Evolutionary conservation across 1,284 basidiomycete species (phyloP).

Genomic region (Cutaneotrichosporon cavernicola): DNA sequence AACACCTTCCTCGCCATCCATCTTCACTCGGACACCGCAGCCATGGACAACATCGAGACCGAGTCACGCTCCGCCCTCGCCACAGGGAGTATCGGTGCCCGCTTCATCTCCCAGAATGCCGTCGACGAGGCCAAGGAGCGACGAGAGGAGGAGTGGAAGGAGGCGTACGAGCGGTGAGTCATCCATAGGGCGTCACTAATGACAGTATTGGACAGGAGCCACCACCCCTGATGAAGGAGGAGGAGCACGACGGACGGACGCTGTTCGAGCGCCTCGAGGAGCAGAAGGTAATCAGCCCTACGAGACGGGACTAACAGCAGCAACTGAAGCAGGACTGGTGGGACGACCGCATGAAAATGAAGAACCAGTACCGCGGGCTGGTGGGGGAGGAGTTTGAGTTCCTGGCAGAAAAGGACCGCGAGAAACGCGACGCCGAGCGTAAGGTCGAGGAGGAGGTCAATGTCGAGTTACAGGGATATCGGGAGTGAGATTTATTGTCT

Average conservation of each 20-base stretch:
- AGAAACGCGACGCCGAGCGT: conserved; percentile 71
- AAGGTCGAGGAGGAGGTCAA: conserved; percentile 70
- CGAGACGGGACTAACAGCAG: conserved; percentile 38
- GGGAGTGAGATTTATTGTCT: conserved; percentile 15
- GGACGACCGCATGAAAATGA: conserved; percentile 88
- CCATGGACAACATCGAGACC: conserved; percentile 25
- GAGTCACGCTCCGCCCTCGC: conserved; percentile 27
- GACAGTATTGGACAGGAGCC: conserved; percentile 78
- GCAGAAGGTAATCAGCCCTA: conserved; percentile 70
- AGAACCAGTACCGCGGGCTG: conserved; percentile 86
- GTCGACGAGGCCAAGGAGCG: conserved; percentile 73
- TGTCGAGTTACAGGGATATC: conserved; percentile 54
- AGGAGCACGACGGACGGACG: conserved; percentile 72
- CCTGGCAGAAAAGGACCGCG: conserved; percentile 74
- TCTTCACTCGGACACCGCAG: neutral
- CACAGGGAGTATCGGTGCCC: conserved; percentile 43
- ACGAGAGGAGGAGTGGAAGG: conserved; percentile 84
- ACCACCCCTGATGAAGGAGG: conserved; percentile 65
- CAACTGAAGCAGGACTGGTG: conserved; percentile 88
- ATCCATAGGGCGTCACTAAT: neutral
- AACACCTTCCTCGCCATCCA: neutral
- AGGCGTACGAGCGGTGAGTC: conserved; percentile 78
- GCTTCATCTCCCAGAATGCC: conserved; percentile 67
- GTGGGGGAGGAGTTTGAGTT: conserved; percentile 89
- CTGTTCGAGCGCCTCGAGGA: conserved; percentile 63